Evolutionary conservation across 805 yeast species (phyloP).

Genomic region (Saccharomycopsis babjevae): DNA sequence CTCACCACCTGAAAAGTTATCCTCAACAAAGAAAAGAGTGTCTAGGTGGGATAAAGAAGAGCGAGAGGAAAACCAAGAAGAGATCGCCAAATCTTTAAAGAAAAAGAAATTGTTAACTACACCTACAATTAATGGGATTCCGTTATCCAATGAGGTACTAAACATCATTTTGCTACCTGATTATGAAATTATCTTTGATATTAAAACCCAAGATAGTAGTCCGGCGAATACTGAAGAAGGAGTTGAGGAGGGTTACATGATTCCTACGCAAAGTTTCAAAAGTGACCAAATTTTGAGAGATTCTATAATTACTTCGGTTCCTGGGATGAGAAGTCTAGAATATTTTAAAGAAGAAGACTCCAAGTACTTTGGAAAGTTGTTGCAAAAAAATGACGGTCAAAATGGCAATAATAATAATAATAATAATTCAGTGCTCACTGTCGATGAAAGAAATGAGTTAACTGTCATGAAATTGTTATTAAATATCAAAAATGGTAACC

Average conservation of each 20-base stretch:
- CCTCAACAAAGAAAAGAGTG: background rate
- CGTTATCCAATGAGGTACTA: constrained; percentile 8
- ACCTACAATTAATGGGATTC: constrained; percentile 12
- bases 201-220: background rate
- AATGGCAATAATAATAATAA: constrained; percentile 19
- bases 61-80: background rate
- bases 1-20: background rate
- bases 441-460: constrained; percentile 48
- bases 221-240: background rate
- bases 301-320: constrained; percentile 42
- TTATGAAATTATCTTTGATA: constrained; percentile 9
- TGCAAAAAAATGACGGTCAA: constrained; percentile 25
- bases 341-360: constrained; percentile 64
- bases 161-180: constrained; percentile 12
- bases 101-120: background rate
- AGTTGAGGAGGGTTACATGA: constrained; percentile 30
- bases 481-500: constrained; percentile 70
- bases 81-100: background rate
- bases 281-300: constrained; percentile 25
- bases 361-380: constrained; percentile 56
- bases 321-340: constrained; percentile 56
- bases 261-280: constrained; percentile 39
- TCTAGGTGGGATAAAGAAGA: constrained; percentile 7
- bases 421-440: constrained; percentile 28
- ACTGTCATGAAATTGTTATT: constrained; percentile 54